Evolutionary conservation across 225 moss, liverwort and hornwort genomes (phyloP).

Genomic region (Takakia lepidozioides): DNA sequence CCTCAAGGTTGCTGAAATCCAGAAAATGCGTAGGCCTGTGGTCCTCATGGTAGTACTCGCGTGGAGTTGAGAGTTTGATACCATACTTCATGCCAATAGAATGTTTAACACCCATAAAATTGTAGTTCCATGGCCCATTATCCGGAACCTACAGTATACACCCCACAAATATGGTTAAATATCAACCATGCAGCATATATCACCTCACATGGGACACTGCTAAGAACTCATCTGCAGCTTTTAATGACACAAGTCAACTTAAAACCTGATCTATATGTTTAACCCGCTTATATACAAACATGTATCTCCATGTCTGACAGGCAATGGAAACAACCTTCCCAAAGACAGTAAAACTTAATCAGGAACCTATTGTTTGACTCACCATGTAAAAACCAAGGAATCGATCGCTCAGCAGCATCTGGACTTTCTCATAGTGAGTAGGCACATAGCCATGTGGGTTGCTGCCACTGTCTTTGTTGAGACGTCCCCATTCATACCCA

Average conservation of each 20-base stretch:
- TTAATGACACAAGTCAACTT: too few relatives aligned
- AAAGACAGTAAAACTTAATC: too few relatives aligned
- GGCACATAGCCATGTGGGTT: conserved; percentile 98
- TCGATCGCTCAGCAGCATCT: conserved; percentile 98
- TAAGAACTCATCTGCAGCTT: too few relatives aligned
- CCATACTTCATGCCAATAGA: conserved; percentile 96
- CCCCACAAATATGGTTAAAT: not conserved
- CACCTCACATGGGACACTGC: not conserved
- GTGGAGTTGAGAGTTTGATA: conserved; percentile 90
- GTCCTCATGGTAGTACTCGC: conserved; percentile 96
- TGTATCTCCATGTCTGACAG: not conserved
- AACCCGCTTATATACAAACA: too few relatives aligned
- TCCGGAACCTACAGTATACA: conserved; percentile 64
- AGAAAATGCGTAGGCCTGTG: conserved; percentile 98
- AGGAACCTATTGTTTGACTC: conserved; percentile 7
- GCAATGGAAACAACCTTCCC: too few relatives aligned
- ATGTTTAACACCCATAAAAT: conserved; percentile 99
- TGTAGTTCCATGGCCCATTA: conserved; percentile 98
- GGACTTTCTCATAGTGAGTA: conserved; percentile 99
- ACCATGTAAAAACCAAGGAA: conserved; percentile 99
- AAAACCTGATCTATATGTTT: too few relatives aligned
- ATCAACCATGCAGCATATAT: not conserved
- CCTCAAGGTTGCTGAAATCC: conserved; percentile 98
- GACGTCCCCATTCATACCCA: conserved; percentile 98
- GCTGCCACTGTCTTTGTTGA: conserved; percentile 98